These are phyloP conservation scores for Coniosporium tulheliwenetii DNA, from an alignment of 2,329 filamentous ascomycete species.

Conservation along the genomic window DNA sequence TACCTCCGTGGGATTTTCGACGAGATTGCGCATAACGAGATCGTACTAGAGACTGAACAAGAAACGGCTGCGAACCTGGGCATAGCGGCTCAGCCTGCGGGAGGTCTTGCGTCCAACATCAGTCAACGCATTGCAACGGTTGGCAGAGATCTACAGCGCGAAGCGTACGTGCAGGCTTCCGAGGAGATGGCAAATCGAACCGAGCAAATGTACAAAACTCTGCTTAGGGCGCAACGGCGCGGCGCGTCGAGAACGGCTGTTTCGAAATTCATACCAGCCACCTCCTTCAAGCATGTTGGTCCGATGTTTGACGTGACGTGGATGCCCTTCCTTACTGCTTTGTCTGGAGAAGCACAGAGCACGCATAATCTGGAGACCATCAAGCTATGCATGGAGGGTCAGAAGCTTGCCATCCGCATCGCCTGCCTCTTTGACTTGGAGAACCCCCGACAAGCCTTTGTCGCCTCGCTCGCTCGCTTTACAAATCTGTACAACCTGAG, in stretches of 20 bases:
- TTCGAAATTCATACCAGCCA: conserved; percentile 74
- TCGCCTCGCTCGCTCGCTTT: conserved; percentile 80
- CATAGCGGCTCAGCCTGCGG: conserved; percentile 38
- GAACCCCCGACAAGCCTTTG: conserved; percentile 88
- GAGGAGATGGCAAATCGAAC: conserved; percentile 79
- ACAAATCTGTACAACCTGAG: conserved; percentile 92
- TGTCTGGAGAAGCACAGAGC: conserved; percentile 88
- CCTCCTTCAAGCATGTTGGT: conserved; percentile 85
- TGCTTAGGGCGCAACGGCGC: conserved; percentile 77
- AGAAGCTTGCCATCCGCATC: conserved; percentile 85
- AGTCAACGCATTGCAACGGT: conserved; percentile 84
- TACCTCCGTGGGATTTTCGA: conserved; percentile 84
- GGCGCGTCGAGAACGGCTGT: conserved; percentile 40
- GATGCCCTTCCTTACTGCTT: conserved; percentile 96
- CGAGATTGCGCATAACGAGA: conserved; percentile 82
- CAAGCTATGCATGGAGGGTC: conserved; percentile 82
- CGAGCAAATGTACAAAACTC: conserved; percentile 79
- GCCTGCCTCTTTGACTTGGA: conserved; percentile 86
- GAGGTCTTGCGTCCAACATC: conserved; percentile 64
- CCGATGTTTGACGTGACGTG: conserved; percentile 98
- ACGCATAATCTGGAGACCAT: conserved; percentile 86
- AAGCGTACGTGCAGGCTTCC: conserved; percentile 87
- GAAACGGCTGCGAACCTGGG: conserved; percentile 76
- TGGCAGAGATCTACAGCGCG: conserved; percentile 77
- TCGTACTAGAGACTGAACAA: conserved; percentile 83